Evolutionary conservation across 2,329 filamentous ascomycete species (phyloP), one percentile per base, ranked within the genome.

Genomic region (Neurospora sp.): DNA sequence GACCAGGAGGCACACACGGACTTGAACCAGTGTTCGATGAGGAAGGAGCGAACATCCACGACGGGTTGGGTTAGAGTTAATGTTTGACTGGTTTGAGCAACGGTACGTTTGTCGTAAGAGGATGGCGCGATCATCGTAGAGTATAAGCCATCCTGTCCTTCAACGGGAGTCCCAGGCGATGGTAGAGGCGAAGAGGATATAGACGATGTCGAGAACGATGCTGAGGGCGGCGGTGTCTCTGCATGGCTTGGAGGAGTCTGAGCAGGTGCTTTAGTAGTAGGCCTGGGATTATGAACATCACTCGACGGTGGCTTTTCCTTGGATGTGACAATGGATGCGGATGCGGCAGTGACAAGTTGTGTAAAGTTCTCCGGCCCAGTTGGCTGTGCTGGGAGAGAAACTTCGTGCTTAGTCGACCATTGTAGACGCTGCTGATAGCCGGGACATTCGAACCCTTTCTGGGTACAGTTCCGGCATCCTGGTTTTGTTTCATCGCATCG

Each of bases 1-100:
- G 75, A 77, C 76, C 76, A 77, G 19, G 73, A 74, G 6, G 70
- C 23, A 69, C 76, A 77, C 28, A 77, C 76, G 0, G 75, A 75
- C 37, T 76, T 75, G 68, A 77, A 77, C 76, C 76, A 77, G 70
- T 77, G 76, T 57, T 77, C 74, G 66, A 77, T 75, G 57, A 77
- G 69, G 15, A 77, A 75, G 0, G 74, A 75, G 4, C 75, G 75
- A 15, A 76, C 74, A 43, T 77, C 71, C 3, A 76, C 73, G 28
- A 76, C 71, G 8, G 73, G 73, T 12, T 74, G 74, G 37, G 46
- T 66, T 68, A 76, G 65, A 37, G 70, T 37, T n/a, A 72, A 11
- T 8, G 39, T 17, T 17, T 33, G 12, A 15, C 6, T 66, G 66
- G 19, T 46, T 33, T 40, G 62, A 36, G 8, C 17, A 19, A 15